These are phyloP conservation scores for Eucalyptus cloeziana DNA, from an alignment of 345 rosid genomes.

Conservation along the genomic window DNA sequence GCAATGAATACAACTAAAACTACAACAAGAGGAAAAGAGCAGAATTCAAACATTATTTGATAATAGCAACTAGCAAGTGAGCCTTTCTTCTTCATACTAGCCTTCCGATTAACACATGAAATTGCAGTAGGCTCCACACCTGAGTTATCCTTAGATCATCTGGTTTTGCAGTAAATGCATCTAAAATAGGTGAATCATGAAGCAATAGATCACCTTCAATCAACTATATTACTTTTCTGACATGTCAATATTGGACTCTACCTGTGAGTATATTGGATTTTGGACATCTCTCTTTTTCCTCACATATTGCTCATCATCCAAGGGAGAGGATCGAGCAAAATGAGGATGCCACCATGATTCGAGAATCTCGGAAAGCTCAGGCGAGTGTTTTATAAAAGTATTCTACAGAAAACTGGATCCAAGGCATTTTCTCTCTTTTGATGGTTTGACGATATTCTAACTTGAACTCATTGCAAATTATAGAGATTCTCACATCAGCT, in stretches of 20 bases:
- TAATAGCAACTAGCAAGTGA: not conserved
- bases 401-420: not conserved
- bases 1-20: no score
- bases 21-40: no score
- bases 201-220: not conserved
- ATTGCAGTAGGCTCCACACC: not conserved
- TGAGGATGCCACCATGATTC: no score
- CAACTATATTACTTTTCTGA: not conserved
- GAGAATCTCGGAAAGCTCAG: no score
- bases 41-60: no score
- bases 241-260: not conserved
- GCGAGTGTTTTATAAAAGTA: not conserved
- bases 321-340: no score
- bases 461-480: not conserved
- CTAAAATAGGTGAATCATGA: not conserved
- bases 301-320: fast-evolving
- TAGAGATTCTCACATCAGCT: not conserved
- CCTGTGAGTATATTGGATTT: not conserved
- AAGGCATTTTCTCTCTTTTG: not conserved
- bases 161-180: not conserved
- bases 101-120: not conserved
- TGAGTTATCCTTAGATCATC: not conserved
- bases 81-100: not conserved
- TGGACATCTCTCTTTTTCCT: not conserved
- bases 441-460: not conserved